A percentile compares a stretch with the other conserved stretches of the same genome.
phyloP scores from a whole-genome alignment of 306 rosid species.

The Fagus crenata region DNA sequence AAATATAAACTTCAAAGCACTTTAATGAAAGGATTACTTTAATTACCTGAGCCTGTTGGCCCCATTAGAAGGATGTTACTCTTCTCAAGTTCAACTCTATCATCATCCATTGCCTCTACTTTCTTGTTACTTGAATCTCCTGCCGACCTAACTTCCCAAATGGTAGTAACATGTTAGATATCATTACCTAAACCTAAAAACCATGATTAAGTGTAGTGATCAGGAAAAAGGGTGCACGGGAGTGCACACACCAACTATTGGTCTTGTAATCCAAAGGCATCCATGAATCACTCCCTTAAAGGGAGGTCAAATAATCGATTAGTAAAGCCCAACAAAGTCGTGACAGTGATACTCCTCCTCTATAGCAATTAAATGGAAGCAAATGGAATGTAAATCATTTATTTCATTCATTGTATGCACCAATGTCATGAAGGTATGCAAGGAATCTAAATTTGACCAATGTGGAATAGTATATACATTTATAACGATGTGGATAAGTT shows the following conservation, averaged over 20 bases:
- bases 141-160: constrained; percentile 71
- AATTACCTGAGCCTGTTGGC: constrained; percentile 98
- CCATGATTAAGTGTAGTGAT: background rate
- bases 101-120: constrained; percentile 54
- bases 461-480: background rate
- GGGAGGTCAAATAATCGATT: constrained; percentile 1
- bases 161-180: constrained; percentile 45
- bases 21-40: constrained; percentile 18
- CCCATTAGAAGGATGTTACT: constrained; percentile 98
- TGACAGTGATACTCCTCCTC: background rate
- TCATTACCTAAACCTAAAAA: constrained; percentile 20
- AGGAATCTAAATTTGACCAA: background rate
- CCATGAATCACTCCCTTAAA: background rate
- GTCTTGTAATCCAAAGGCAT: constrained; percentile 2
- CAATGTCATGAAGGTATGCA: background rate
- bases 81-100: constrained; percentile 91
- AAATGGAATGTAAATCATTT: background rate
- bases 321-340: background rate
- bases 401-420: background rate
- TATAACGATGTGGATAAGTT: too few relatives aligned
- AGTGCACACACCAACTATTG: background rate
- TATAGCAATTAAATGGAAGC: background rate
- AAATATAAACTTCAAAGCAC: background rate
- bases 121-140: constrained; percentile 60
- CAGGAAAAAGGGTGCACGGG: background rate